phyloP scores from a whole-genome alignment of 495 filamentous ascomycete species.

The Rhizodiscina lignyota region DNA sequence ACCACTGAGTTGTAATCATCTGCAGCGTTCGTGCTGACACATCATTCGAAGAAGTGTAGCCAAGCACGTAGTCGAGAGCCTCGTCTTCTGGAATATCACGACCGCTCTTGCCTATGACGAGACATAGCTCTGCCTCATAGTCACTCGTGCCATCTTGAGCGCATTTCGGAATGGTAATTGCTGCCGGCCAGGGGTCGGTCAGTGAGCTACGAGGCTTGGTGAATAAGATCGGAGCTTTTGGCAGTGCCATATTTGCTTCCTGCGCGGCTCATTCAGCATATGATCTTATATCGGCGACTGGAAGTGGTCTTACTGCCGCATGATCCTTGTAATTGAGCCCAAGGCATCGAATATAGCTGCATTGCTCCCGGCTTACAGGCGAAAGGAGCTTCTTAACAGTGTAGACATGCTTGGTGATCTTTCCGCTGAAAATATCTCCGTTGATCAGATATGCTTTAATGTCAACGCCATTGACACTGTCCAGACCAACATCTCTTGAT shows the following conservation, averaged over 20 bases:
- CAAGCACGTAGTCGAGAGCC: constrained; percentile 25
- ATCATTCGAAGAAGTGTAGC: constrained; percentile 32
- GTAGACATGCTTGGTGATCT: too few species aligned
- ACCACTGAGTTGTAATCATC: constrained; percentile 19
- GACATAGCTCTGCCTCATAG: constrained; percentile 20
- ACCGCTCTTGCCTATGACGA: constrained; percentile 22
- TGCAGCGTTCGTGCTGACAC: constrained; percentile 27
- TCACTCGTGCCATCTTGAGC: constrained; percentile 17
- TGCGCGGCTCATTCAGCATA: too few species aligned
- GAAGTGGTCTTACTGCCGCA: constrained; percentile 24
- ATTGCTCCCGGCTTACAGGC: too few species aligned
- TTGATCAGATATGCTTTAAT: too few species aligned
- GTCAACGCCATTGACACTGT: too few species aligned
- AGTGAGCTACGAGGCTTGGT: constrained; percentile 24
- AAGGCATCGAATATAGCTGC: constrained; percentile 27
- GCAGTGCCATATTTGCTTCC: constrained; percentile 15
- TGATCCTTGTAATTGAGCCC: constrained; percentile 29
- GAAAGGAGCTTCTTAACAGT: too few species aligned
- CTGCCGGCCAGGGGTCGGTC: constrained; percentile 20
- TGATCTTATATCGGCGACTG: too few species aligned
- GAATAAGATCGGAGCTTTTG: constrained; percentile 25
- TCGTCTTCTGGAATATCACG: constrained; percentile 19
- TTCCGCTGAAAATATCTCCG: too few species aligned
- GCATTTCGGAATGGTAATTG: constrained; percentile 22
- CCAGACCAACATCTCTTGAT: too few species aligned